Conservation (phyloP, 2,329 filamentous ascomycete species). For the Colletotrichum kahawae region DNA sequence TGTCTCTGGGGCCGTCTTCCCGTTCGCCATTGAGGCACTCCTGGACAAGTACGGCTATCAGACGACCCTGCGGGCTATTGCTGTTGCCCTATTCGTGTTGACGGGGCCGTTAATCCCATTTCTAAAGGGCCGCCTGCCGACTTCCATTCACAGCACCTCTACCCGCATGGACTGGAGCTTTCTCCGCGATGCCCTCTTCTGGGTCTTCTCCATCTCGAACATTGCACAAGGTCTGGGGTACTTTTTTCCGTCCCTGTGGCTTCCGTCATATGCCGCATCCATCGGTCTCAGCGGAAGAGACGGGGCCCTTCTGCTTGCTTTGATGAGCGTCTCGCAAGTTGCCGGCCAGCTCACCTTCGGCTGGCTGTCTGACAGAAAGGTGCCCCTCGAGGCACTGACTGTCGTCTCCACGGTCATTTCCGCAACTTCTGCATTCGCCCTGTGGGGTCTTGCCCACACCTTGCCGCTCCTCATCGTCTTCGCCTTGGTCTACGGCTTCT, state of each 20-base stretch:
- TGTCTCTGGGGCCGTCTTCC: constrained; percentile 51
- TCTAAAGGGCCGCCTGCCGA: constrained; percentile 47
- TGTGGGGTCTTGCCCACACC: constrained; percentile 58
- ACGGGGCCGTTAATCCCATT: constrained; percentile 45
- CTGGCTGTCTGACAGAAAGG: constrained; percentile 46
- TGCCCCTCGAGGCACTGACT: constrained; percentile 47
- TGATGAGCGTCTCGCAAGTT: constrained; percentile 53
- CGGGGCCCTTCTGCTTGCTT: constrained; percentile 49
- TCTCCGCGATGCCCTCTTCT: constrained; percentile 28
- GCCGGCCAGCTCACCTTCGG: constrained; percentile 50
- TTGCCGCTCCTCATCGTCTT: constrained; percentile 53
- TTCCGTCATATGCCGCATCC: constrained; percentile 54
- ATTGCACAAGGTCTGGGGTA: constrained; percentile 58
- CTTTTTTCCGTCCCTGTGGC: constrained; percentile 59
- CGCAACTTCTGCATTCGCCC: constrained; percentile 50
- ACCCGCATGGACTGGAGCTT: constrained; percentile 29
- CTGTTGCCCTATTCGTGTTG: constrained; percentile 40
- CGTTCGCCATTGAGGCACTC: constrained; percentile 47
- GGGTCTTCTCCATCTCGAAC: constrained; percentile 49
- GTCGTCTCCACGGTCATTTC: constrained; percentile 49
- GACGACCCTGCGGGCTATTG: constrained; percentile 44
- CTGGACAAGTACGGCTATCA: constrained; percentile 45
- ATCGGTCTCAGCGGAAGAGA: constrained; percentile 39
- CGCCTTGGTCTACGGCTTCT: constrained; percentile 60
- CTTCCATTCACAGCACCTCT: constrained; percentile 26